Base-by-base conservation (phyloP, 2,329 filamentous ascomycete genomes). In the Nemania abortiva region DNA sequence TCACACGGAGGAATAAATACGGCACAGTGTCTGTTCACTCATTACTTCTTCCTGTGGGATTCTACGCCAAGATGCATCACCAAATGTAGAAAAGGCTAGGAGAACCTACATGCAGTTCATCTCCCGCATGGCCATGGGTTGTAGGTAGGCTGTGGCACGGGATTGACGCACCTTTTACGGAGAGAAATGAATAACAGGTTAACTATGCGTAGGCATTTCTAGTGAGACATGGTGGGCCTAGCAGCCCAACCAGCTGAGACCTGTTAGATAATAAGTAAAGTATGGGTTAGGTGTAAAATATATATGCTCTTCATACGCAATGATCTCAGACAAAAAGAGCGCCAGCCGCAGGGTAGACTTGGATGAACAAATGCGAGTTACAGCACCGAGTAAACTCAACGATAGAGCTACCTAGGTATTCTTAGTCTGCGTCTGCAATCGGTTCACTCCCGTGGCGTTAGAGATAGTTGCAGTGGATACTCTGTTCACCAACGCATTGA, bases 51-150 rank as follows among this genome's bases (percentile, higher is more conserved):
- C n/a, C 10, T 39, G 15, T 13, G 31, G 37, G 47, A 49, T 54
- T 39, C 27, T 45, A 56, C 55, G 50, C 64, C 31, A 56, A 24
- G 42, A 39, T n/a, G 42, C 22, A 27, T 42, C 31, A n/a, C 42
- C 11, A 27, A 52, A 50, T 2, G 49, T 15, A 50, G 63, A 47
- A 39, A 55, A 55, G 47, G 47, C 63, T 18, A 34, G 47, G 63
- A 13, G n/a, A 27, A 27, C 29, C 15, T 13, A 54, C 55, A 47
- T 59, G 55, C 37, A 54, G 47, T 42, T 52, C 31, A n/a, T 31
- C 31, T n/a, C 22, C 7, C 24, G 24, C 24, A 27, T 5, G 24
- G 24, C 24, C 24, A 27, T 27, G 24, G 5, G 24, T 27, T 27
- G 24, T 27, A 27, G 24, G 24, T 27, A 27, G 24, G 24, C 24